Evolutionary conservation across 2,329 filamentous ascomycete species (phyloP), one percentile per base, ranked within the genome.

Genomic region (Curvularia lunata): DNA sequence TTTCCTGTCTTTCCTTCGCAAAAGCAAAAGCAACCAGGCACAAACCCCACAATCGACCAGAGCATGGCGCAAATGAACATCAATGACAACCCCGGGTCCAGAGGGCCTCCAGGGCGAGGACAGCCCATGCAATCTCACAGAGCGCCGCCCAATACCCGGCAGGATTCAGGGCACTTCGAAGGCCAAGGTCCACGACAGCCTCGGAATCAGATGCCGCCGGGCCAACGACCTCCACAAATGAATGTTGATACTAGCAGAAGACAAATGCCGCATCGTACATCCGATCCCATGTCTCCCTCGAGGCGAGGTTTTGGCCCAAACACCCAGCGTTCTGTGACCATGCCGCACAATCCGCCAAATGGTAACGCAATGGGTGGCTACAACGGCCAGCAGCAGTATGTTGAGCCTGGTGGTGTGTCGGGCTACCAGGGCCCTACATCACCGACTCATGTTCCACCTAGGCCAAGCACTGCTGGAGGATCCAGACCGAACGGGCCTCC

Each of bases 1-100:
- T 83, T 83, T 52, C 81, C 81, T 6, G 72, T 74, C 0, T 83
- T 83, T 61, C 78, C 78, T 13, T 67, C 68, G 65, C 73, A 67
- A 56, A 72, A 57, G 46, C 59, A 46, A 16, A 59, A 58, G 32
- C 66, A 58, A 47, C 27, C 55, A 2, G 52, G 60, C 13, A 38
- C 56, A 21, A 59, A 58, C 28, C 67, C 66, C 21, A 64, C 65
- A 19, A 59, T 76, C 53, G 71, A 75, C 18, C 70, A 75, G 45
- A 68, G 67, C 25, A 77, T 77, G 74, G 66, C 75, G 40, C 61
- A 69, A 27, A 72, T 76, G 71, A 75, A 65, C 28, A 65, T 78
- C 48, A 67, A 60, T 13, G 67, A 71, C 16, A 54, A 59, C 23
- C 55, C 59, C 13, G 62, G 60, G 43, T 56, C 61, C 43, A 54